A percentile compares a stretch with the other conserved stretches of the same genome.
These are phyloP conservation scores for Yamadazyma oceani DNA, from an alignment of 1,139 yeast species.

Conservation along the genomic window DNA sequence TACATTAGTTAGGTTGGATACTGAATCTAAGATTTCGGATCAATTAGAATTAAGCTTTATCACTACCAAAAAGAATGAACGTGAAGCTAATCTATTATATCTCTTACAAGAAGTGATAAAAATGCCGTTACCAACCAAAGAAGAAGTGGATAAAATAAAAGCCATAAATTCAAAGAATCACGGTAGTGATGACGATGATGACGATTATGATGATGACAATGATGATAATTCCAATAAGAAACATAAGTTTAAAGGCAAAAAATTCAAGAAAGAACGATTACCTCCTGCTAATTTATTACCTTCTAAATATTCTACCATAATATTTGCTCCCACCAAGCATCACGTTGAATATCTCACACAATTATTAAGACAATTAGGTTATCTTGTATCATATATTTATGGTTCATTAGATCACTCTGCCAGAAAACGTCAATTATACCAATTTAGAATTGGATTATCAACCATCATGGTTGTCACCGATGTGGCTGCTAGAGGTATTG, in stretches of 20 bases:
- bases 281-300: conserved; percentile 85
- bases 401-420: conserved; percentile 96
- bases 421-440: conserved; percentile 81
- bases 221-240: conserved; percentile 27
- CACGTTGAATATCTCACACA: conserved; percentile 89
- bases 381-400: conserved; percentile 83
- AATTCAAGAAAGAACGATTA: conserved; percentile 54
- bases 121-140: conserved; percentile 75
- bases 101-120: conserved; percentile 81
- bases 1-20: conserved; percentile 85
- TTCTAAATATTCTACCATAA: conserved; percentile 80
- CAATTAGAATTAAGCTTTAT: conserved; percentile 88
- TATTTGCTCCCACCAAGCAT: conserved; percentile 95
- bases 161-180: conserved; percentile 45
- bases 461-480: conserved; percentile 90
- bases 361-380: conserved; percentile 74
- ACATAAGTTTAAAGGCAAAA: conserved; percentile 33
- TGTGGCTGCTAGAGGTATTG: conserved; percentile 99
- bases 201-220: conserved; percentile 30
- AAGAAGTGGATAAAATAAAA: conserved; percentile 55
- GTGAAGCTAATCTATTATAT: conserved; percentile 83
- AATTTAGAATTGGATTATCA: conserved; percentile 82
- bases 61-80: conserved; percentile 75
- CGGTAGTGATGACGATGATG: conserved; percentile 51
- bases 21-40: conserved; percentile 87